Evolutionary conservation across 768 basidiomycete species (phyloP).

Genomic region (Phanerochaete sordida): DNA sequence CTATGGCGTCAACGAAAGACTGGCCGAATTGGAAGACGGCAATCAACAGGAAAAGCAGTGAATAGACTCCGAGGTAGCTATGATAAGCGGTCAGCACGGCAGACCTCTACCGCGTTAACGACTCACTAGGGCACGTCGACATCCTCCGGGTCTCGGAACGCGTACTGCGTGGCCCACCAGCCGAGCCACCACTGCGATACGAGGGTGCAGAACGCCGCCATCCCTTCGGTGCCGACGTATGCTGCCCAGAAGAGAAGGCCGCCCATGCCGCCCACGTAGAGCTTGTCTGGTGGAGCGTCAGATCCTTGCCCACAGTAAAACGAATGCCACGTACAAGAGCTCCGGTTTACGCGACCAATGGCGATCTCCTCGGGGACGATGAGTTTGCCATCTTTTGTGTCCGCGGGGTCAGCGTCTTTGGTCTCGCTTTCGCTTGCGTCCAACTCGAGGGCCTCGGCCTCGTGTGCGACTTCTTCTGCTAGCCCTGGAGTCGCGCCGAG

Average conservation of each 20-base stretch:
- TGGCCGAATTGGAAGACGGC: conserved; percentile 29
- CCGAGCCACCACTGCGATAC: conserved; percentile 41
- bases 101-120: no score
- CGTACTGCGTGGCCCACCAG: conserved; percentile 41
- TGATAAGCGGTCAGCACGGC: no score
- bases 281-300: conserved; percentile 20
- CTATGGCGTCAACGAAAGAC: conserved; percentile 39
- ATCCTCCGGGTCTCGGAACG: conserved; percentile 24
- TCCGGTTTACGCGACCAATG: conserved; percentile 44
- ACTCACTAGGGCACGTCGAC: conserved; percentile 33
- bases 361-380: conserved; percentile 62
- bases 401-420: conserved; percentile 8
- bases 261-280: conserved; percentile 24
- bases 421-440: conserved; percentile 18
- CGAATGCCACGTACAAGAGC: not conserved
- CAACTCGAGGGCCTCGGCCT: conserved; percentile 23
- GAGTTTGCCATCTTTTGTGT: conserved; percentile 38
- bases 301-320: not conserved
- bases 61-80: conserved; percentile 51
- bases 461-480: conserved; percentile 20
- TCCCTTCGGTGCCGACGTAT: conserved; percentile 12
- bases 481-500: conserved; percentile 34
- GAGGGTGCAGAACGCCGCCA: conserved; percentile 16
- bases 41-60: conserved; percentile 30
- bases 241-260: conserved; percentile 32